Conservation (phyloP, 2,329 filamentous ascomycete genomes). For the Stagonosporopsis cucurbitacearum region DNA sequence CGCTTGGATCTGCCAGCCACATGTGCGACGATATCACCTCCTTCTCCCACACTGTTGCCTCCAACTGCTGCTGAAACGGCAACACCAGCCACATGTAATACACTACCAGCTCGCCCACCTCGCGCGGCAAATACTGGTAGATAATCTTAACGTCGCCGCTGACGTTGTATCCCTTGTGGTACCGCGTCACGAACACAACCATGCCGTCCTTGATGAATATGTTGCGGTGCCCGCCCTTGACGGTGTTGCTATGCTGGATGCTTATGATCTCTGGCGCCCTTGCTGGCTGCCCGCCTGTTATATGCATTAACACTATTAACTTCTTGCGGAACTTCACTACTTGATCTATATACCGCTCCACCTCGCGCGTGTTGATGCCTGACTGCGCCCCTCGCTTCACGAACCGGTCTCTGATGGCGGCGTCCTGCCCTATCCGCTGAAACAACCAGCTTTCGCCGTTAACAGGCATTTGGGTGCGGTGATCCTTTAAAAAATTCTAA, state of each 20-base stretch:
- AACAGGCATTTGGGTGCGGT: slow-evolving; percentile 9
- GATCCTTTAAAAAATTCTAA: slow-evolving; percentile 23
- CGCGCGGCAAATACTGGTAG: slow-evolving; percentile 32
- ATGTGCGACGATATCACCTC: slow-evolving; percentile 20
- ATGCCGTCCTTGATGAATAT: slow-evolving; percentile 30
- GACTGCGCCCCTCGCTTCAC: not conserved
- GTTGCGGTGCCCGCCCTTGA: not conserved
- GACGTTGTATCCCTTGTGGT: slow-evolving; percentile 28
- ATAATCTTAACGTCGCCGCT: slow-evolving; percentile 33
- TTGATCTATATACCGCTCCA: not conserved
- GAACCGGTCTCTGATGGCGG: not conserved
- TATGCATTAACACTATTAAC: slow-evolving; percentile 27
- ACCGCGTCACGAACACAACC: slow-evolving; percentile 17
- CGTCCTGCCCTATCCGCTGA: no score
- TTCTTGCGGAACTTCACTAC: slow-evolving; percentile 23
- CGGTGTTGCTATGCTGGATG: slow-evolving; percentile 24
- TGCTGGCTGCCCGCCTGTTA: slow-evolving; percentile 21
- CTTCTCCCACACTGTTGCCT: slow-evolving; percentile 16
- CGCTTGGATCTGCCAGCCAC: slow-evolving; percentile 16
- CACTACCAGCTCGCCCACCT: slow-evolving; percentile 32
- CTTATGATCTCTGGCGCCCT: slow-evolving; percentile 6
- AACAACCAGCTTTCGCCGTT: slow-evolving; percentile 7
- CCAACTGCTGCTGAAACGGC: not conserved
- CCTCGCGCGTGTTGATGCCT: no score
- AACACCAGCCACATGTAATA: slow-evolving; percentile 26